Evolutionary conservation across 805 yeast species (phyloP).

Genomic region (Yarrowia keelungensis): DNA sequence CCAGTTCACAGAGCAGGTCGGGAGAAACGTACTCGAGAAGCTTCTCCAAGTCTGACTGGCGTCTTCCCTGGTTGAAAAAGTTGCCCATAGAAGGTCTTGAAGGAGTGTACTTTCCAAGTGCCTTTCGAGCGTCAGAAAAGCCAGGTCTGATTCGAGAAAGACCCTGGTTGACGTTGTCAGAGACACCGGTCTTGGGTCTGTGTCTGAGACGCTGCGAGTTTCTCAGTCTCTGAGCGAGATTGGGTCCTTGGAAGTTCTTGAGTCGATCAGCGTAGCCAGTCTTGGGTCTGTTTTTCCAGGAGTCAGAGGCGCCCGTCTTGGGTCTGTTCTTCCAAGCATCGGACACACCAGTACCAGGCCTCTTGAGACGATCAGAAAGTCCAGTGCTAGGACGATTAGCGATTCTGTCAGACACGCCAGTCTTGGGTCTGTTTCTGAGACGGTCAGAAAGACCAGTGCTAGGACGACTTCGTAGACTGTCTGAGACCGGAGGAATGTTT

Average conservation of each 20-base stretch:
- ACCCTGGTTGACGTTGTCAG: conserved; percentile 1
- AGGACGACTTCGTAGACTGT: conserved; percentile 47
- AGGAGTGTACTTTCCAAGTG: neutral
- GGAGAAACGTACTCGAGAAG: conserved; percentile 17
- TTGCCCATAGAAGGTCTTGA: neutral
- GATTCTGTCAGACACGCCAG: conserved; percentile 47
- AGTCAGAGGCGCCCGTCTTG: neutral
- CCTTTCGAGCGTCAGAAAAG: conserved; percentile 20
- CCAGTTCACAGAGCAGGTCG: conserved; percentile 11
- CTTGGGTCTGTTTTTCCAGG: conserved; percentile 2
- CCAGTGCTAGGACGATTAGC: conserved; percentile 5
- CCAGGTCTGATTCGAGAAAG: conserved; percentile 1
- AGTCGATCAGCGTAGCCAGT: conserved; percentile 14
- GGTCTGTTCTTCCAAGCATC: conserved; percentile 2
- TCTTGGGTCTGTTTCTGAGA: conserved; percentile 7
- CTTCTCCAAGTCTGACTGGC: conserved; percentile 19
- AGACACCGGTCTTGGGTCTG: conserved; percentile 11
- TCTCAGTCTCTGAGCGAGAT: neutral
- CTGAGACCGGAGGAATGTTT: conserved; percentile 1
- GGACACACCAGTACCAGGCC: conserved; percentile 9
- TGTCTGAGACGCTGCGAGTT: neutral
- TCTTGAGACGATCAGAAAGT: neutral
- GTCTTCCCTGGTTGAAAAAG: neutral
- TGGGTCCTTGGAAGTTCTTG: neutral
- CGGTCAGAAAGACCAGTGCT: conserved; percentile 9